Base-by-base conservation (phyloP, 2,329 filamentous ascomycete species). In the Trichoderma sp. region DNA sequence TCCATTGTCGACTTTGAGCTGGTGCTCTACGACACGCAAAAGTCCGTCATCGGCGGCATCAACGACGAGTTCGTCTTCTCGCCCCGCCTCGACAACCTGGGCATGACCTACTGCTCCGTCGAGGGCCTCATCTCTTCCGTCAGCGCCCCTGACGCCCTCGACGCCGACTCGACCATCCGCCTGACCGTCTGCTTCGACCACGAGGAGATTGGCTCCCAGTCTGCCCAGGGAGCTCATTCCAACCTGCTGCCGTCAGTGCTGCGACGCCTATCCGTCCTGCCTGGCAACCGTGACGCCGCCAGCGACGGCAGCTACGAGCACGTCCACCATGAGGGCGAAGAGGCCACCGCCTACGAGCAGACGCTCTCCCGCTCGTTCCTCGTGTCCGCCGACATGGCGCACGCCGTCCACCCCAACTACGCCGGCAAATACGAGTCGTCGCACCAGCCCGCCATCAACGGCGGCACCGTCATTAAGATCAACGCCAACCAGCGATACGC, bases 401-500 rank as follows among this genome's bases (percentile, higher is more conserved):
- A 99, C 86, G 93, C 93, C 6, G 92, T 99, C 16, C 95, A 99
- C 84, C 97, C 97, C 75, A 99, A 99, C 87, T 99, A 98, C 83
- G 89, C 92, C 5, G 91, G 87, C 79, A 98, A 98, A 85, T 98
- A 98, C 85, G 97, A 99, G 86, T 85, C 91, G 45, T 93, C 94
- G 80, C 97, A 99, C 86, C 91, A 94, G 78, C 97, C 97, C 6
- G 93, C 95, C 85, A 97, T 99, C 90, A 99, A 99, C 89, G 94
- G 95, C 84, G 97, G 97, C 69, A 94, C 94, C 4, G 96, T 98
- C 63, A 95, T 99, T 88, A 99, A 99, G 87, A 90, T 99, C 88
- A 99, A 99, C 83, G 97, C 97, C 77, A 99, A 98, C 84, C 95
- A 97, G 79, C 93, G 95, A 77, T 99, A 99, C 85, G 95, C 96